Conservation (phyloP, 257 asterid genomes). For the Rehmannia glutinosa region DNA sequence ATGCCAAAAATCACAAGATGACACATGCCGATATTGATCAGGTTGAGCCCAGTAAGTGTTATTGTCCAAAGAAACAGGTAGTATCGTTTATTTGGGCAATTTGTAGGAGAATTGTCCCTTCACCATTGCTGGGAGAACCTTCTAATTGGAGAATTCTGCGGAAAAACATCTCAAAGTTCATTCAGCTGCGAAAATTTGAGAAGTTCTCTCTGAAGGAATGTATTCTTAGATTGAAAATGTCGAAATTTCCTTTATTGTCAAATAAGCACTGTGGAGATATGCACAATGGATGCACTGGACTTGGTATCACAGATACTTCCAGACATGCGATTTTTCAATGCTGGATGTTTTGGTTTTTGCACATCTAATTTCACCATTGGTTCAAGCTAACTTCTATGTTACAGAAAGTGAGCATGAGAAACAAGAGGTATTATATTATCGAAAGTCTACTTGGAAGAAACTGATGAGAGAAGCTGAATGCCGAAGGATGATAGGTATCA, state of each 20-base stretch:
- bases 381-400: conserved; percentile 75
- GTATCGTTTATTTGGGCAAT: conserved; percentile 81
- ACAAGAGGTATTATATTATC: conserved; percentile 61
- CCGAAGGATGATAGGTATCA: conserved; percentile 32
- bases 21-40: conserved; percentile 21
- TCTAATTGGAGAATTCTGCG: conserved; percentile 68
- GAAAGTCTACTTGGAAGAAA: conserved; percentile 64
- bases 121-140: conserved; percentile 59
- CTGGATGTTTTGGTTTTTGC: conserved; percentile 85
- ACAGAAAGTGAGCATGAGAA: conserved; percentile 76
- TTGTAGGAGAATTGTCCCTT: conserved; percentile 80
- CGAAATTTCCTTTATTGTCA: conserved; percentile 49
- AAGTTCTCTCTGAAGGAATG: conserved; percentile 74
- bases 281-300: conserved; percentile 17
- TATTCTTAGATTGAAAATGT: conserved; percentile 50
- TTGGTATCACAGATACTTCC: conserved; percentile 27
- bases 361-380: conserved; percentile 53
- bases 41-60: conserved; percentile 36
- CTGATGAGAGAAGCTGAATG: conserved; percentile 37
- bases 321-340: conserved; percentile 48
- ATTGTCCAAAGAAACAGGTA: conserved; percentile 70
- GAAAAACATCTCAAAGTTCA: conserved; percentile 62
- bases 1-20: conserved; percentile 16
- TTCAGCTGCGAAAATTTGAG: conserved; percentile 78
- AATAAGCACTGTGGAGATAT: conserved; percentile 12